Evolutionary conservation across 768 basidiomycete species (phyloP).

Genomic region (Coprinopsis sp.): DNA sequence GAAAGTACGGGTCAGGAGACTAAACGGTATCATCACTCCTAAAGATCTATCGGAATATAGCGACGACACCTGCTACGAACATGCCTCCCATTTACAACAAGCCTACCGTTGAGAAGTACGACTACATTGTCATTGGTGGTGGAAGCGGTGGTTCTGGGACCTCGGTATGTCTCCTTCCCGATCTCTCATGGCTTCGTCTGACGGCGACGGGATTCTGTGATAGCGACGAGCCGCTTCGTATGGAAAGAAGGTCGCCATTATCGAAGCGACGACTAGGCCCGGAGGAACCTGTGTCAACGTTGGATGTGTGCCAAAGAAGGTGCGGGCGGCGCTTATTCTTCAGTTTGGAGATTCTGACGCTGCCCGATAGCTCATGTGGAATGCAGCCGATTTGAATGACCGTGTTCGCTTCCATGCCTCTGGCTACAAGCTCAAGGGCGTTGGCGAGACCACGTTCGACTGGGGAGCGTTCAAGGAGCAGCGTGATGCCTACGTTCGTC

Average conservation of each 20-base stretch:
- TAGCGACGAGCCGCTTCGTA: slow-evolving; percentile 89
- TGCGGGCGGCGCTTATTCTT: slow-evolving; percentile 20
- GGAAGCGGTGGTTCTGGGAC: slow-evolving; percentile 91
- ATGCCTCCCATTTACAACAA: slow-evolving; percentile 71
- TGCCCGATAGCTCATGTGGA: slow-evolving; percentile 86
- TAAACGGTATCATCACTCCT: background rate
- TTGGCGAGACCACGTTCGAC: slow-evolving; percentile 62
- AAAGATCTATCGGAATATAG: slow-evolving; percentile 14
- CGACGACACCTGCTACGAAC: slow-evolving; percentile 16
- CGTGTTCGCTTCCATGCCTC: slow-evolving; percentile 69
- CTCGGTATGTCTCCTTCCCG: slow-evolving; percentile 56
- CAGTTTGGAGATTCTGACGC: background rate
- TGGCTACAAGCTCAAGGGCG: slow-evolving; percentile 69
- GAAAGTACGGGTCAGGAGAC: background rate
- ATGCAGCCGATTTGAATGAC: slow-evolving; percentile 86
- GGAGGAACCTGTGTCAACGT: slow-evolving; percentile 99
- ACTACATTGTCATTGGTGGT: slow-evolving; percentile 86
- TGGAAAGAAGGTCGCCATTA: slow-evolving; percentile 88
- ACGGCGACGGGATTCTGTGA: background rate
- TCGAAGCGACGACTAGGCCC: slow-evolving; percentile 68
- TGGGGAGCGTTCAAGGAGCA: slow-evolving; percentile 91
- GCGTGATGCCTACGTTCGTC: slow-evolving; percentile 91
- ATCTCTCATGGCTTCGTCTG: background rate
- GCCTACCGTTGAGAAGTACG: slow-evolving; percentile 65
- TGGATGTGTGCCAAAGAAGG: slow-evolving; percentile 98